Conservation (phyloP, 108 stramenopile genomes). For the Cyclotella sp. region DNA sequence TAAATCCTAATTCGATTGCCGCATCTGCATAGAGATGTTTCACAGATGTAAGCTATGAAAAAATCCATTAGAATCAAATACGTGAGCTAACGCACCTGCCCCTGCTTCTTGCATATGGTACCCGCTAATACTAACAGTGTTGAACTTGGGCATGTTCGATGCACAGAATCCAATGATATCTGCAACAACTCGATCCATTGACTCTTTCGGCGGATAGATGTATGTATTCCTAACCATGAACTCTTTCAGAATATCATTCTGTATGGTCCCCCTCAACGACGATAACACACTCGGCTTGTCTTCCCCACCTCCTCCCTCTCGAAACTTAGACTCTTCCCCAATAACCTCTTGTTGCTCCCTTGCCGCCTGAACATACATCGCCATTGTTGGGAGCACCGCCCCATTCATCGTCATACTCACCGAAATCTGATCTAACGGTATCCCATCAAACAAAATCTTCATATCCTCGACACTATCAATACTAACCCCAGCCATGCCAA, state of each 20-base stretch:
- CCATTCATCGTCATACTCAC: slow-evolving; percentile 99
- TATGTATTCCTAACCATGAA: slow-evolving; percentile 95
- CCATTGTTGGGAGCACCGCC: slow-evolving; percentile 93
- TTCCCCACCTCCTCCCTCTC: slow-evolving; percentile 32
- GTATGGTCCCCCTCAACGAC: slow-evolving; percentile 92
- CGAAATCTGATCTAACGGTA: slow-evolving; percentile 92
- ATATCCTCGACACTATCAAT: slow-evolving; percentile 96
- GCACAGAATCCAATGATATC: slow-evolving; percentile 97
- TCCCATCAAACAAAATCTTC: slow-evolving; percentile 96
- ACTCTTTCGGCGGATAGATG: slow-evolving; percentile 94
- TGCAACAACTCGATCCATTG: slow-evolving; percentile 86
- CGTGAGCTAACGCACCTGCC: slow-evolving; percentile 41
- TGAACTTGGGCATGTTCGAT: slow-evolving; percentile 96
- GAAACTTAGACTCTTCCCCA: slow-evolving; percentile 43
- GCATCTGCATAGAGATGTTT: slow-evolving; percentile 65
- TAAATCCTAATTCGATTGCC: slow-evolving; percentile 96
- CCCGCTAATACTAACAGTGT: slow-evolving; percentile 95
- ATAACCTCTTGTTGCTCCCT: slow-evolving; percentile 70
- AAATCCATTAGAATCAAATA: not conserved
- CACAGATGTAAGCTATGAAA: too few relatives aligned
- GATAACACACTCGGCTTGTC: slow-evolving; percentile 52
- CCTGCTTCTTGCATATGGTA: slow-evolving; percentile 99
- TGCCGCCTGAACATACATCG: slow-evolving; percentile 96
- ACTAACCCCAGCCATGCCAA: slow-evolving; percentile 99
- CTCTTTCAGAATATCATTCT: slow-evolving; percentile 99